Evolutionary conservation across 2,329 filamentous ascomycete species (phyloP).

Genomic region (Alternaria sp.): DNA sequence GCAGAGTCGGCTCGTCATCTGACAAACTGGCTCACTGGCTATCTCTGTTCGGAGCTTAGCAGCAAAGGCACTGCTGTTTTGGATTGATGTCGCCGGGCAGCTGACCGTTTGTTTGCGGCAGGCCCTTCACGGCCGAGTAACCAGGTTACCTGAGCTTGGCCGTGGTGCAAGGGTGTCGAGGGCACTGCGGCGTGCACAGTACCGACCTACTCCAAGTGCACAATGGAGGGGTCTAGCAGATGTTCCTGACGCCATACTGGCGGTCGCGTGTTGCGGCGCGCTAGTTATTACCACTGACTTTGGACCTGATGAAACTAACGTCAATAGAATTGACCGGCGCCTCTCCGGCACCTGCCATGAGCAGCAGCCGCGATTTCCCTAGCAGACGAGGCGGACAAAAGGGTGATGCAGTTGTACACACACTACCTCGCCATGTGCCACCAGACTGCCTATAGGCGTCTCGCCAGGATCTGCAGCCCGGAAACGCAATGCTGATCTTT

Average conservation of each 20-base stretch:
- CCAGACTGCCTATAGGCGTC: slow-evolving; percentile 9
- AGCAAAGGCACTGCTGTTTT: slow-evolving; percentile 17
- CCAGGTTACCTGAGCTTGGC: slow-evolving; percentile 14
- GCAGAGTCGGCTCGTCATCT: slow-evolving; percentile 26
- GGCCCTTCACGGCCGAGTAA: slow-evolving; percentile 5
- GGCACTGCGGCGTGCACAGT: slow-evolving; percentile 11
- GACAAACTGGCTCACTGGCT: slow-evolving; percentile 12
- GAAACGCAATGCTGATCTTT: slow-evolving; percentile 10
- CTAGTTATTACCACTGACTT: slow-evolving; percentile 17
- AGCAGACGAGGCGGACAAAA: slow-evolving; percentile 20
- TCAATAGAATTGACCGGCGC: slow-evolving; percentile 10
- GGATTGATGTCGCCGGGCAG: slow-evolving; percentile 21
- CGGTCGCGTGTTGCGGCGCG: slow-evolving; percentile 26
- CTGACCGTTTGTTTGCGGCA: slow-evolving; percentile 22
- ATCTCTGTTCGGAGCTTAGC: slow-evolving; percentile 11
- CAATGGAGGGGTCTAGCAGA: slow-evolving; percentile 6
- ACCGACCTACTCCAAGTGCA: slow-evolving; percentile 6
- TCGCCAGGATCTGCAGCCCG: slow-evolving; percentile 11
- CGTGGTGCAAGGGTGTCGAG: slow-evolving; percentile 18
- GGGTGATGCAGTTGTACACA: slow-evolving; percentile 14
- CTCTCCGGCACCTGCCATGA: slow-evolving; percentile 15
- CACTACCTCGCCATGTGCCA: slow-evolving; percentile 11
- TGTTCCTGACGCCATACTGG: slow-evolving; percentile 33
- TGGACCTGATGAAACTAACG: slow-evolving; percentile 15
- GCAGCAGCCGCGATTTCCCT: slow-evolving; percentile 17